These are phyloP conservation scores for Pleurotus tuber-regium DNA, from an alignment of 768 basidiomycete species.

Conservation along the genomic window DNA sequence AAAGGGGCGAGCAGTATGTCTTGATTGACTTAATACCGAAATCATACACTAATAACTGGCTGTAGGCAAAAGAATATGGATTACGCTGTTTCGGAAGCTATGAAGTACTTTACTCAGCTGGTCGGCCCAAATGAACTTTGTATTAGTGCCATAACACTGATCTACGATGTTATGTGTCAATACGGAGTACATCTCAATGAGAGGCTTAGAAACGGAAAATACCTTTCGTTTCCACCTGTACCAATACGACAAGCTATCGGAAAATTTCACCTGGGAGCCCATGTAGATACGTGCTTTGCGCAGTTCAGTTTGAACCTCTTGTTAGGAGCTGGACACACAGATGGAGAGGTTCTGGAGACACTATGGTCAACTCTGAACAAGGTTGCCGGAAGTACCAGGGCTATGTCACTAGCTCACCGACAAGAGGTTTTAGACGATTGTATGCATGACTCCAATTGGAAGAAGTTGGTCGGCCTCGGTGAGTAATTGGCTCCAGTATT, in stretches of 20 bases:
- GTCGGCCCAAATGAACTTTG: background rate
- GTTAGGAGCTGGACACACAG: conserved; percentile 21
- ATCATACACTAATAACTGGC: background rate
- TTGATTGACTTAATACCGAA: background rate
- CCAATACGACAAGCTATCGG: conserved; percentile 3
- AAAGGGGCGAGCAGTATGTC: conserved; percentile 25
- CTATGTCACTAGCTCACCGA: conserved; percentile 29
- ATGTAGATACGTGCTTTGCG: conserved; percentile 14
- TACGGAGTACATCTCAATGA: conserved; percentile 18
- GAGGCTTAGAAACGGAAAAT: conserved; percentile 11
- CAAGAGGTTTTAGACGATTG: conserved; percentile 34
- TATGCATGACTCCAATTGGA: conserved; percentile 34
- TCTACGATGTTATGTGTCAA: conserved; percentile 30
- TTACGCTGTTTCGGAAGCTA: conserved; percentile 20
- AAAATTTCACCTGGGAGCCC: conserved; percentile 19
- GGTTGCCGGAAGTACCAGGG: conserved; percentile 21
- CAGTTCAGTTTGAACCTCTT: conserved; percentile 27
- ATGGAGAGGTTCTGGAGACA: conserved; percentile 34
- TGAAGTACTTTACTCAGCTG: conserved; percentile 11
- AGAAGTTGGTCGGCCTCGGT: conserved; percentile 24
- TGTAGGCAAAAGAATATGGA: conserved; percentile 25
- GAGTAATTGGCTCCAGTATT: background rate
- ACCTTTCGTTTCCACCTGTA: conserved; percentile 6
- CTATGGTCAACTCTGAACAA: conserved; percentile 28
- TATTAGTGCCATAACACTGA: conserved; percentile 8